phyloP scores from a whole-genome alignment of 176 grass and related monocot genomes.

The Alloteropsis semialata region DNA sequence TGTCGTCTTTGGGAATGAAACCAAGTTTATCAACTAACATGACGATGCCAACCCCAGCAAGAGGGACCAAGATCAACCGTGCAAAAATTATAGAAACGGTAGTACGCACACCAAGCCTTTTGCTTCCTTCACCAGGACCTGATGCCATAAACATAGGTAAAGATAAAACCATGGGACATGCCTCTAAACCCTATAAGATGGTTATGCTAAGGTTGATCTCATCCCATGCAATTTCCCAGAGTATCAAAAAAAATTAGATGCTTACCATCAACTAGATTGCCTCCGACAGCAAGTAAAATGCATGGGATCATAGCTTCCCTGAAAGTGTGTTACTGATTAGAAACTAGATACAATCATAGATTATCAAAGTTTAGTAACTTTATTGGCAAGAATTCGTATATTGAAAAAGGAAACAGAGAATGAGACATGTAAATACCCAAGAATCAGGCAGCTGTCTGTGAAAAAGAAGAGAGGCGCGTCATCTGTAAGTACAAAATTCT shows the following conservation, averaged over 20 bases:
- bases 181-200: neutral
- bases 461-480: slow-evolving; percentile 98
- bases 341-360: neutral
- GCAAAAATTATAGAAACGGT: slow-evolving; percentile 86
- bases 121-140: slow-evolving; percentile 98
- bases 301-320: slow-evolving; percentile 99
- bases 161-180: slow-evolving; percentile 8
- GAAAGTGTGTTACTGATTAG: slow-evolving; percentile 8
- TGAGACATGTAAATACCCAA: slow-evolving; percentile 64
- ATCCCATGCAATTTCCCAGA: neutral
- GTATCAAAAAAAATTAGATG: slow-evolving; percentile 10
- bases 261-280: slow-evolving; percentile 99
- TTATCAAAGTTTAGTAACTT: neutral
- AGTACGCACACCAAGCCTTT: slow-evolving; percentile 80
- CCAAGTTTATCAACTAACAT: slow-evolving; percentile 83
- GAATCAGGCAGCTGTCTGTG: slow-evolving; percentile 99
- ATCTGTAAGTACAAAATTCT: slow-evolving; percentile 84
- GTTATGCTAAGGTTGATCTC: neutral
- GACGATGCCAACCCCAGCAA: slow-evolving; percentile 74
- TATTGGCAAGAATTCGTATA: neutral
- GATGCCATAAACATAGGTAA: slow-evolving; percentile 27
- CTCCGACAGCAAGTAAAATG: slow-evolving; percentile 97
- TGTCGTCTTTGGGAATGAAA: slow-evolving; percentile 84
- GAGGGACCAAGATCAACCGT: slow-evolving; percentile 77
- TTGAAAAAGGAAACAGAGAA: slow-evolving; percentile 2